phyloP scores from a whole-genome alignment of 441 rosid genomes.

The Gossypium trilobum region DNA sequence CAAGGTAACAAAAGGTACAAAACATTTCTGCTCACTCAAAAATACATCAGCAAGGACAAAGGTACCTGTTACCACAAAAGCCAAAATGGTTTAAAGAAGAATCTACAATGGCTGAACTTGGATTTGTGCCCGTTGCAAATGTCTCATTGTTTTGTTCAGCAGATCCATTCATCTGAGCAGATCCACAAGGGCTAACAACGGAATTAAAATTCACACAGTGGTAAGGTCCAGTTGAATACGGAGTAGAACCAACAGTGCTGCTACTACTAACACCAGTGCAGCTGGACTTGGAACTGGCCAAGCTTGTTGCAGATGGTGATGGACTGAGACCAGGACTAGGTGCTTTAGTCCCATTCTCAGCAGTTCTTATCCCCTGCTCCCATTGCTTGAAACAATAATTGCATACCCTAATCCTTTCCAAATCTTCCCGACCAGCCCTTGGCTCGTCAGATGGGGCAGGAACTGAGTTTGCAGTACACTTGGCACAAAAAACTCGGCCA shows the following conservation, averaged over 20 bases:
- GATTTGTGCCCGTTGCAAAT: conserved; percentile 26
- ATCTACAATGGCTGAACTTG: conserved; percentile 23
- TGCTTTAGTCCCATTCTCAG: conserved; percentile 36
- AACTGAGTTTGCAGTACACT: conserved; percentile 53
- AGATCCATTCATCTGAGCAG: conserved; percentile 31
- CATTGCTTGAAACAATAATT: conserved; percentile 62
- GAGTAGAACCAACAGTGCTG: conserved; percentile 41
- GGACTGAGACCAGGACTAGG: conserved; percentile 40
- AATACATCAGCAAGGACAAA: not conserved
- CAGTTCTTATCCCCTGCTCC: conserved; percentile 36
- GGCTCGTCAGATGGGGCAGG: conserved; percentile 42
- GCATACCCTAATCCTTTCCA: conserved; percentile 54
- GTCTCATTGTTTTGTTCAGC: conserved; percentile 29
- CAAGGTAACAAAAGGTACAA: conserved; percentile 2
- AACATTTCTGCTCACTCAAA: not conserved
- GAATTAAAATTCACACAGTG: conserved; percentile 33
- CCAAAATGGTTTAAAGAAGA: conserved; percentile 36
- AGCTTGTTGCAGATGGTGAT: conserved; percentile 51
- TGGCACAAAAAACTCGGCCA: conserved; percentile 62
- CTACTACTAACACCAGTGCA: conserved; percentile 44
- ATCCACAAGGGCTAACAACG: conserved; percentile 25
- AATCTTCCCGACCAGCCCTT: conserved; percentile 34
- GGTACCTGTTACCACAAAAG: conserved; percentile 43
- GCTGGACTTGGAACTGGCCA: conserved; percentile 45
- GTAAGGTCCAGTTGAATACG: conserved; percentile 33